phyloP scores from a whole-genome alignment of 106 monocot genomes.

The Amphibolis antarctica region DNA sequence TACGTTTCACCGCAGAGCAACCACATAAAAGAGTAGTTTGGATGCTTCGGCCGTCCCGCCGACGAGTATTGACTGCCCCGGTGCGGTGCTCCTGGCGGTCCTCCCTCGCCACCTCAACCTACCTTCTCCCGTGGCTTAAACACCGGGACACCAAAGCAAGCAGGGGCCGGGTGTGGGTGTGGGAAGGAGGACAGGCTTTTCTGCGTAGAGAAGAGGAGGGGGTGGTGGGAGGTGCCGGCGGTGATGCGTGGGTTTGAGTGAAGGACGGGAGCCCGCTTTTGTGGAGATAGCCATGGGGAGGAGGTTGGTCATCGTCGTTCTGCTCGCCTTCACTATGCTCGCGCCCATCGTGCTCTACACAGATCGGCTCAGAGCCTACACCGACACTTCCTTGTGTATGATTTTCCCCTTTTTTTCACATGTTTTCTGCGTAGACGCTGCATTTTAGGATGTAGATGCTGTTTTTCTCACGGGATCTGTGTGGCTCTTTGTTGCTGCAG shows the following conservation, averaged over 20 bases:
- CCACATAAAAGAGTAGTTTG: no score
- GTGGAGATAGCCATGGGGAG: constrained; percentile 25
- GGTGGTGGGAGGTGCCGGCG: not conserved
- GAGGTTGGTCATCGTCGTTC: constrained; percentile 32
- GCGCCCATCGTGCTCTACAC: constrained; percentile 79
- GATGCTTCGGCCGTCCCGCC: no score
- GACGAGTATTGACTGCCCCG: no score
- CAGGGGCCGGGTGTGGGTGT: no score
- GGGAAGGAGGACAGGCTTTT: no score
- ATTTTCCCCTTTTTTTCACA: not conserved
- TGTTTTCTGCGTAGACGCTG: not conserved
- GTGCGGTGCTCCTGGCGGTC: no score
- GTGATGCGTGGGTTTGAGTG: constrained; percentile 1
- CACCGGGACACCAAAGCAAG: no score
- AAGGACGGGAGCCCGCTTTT: not conserved
- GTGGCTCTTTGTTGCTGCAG: constrained; percentile 4
- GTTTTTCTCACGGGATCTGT: not conserved
- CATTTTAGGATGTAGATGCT: not conserved
- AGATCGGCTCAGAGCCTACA: constrained; percentile 33
- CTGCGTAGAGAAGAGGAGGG: no score
- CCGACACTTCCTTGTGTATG: constrained; percentile 13
- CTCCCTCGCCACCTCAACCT: no score
- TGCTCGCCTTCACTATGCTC: constrained; percentile 57
- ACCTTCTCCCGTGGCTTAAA: no score
- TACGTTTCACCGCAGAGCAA: no score